Base-by-base conservation (phyloP, 108 stramenopile genomes). In the Schizochytrium sp. region DNA sequence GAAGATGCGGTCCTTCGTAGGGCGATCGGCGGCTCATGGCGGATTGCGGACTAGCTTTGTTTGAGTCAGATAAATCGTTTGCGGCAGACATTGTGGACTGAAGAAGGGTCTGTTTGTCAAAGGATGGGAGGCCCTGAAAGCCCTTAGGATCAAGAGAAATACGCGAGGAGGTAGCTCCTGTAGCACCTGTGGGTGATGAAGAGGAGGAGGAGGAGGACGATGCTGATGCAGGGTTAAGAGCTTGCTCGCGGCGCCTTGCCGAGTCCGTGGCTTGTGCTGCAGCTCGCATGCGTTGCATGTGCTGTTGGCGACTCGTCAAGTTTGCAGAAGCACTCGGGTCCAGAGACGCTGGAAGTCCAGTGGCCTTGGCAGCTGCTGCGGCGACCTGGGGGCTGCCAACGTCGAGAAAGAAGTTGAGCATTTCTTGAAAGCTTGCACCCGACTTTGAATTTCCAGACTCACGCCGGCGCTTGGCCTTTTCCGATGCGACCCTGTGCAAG, bases 391-490 rank as follows among this genome's bases (percentile, higher is more conserved):
- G 64, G 64, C 44, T 69, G 0, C 64, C 64, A 7, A 69, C 64
- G 64, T 69, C 64, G 64, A 69, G 64, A 15, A 69, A 83, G 76
- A 55, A 83, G 50, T 40, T 47, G 2, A 83, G 76, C 76, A 83
- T 83, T 10, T 83, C 76, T 10, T 83, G 76, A 28, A 83, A 83
- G 53, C 50, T 55, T 8, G 76, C 76, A 40, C 50, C 76, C 1
- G 47, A 55, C 28, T 42, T 83, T 40, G 47, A 55, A 53, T 55
- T 83, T 50, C 76, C 76, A 40, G 76, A 83, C 8, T 83, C 76
- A n/a, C 76, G 47, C 40, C 76, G 19, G 76, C 76, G 76, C 76
- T 83, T 83, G 10, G 76, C 76, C 76, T 83, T 83, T 42, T 83
- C 76, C 5, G 76, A 83, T 13, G 76, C 76, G 3, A 83, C 76